phyloP scores from a whole-genome alignment of 768 basidiomycete genomes.

The Lactarius sp. region DNA sequence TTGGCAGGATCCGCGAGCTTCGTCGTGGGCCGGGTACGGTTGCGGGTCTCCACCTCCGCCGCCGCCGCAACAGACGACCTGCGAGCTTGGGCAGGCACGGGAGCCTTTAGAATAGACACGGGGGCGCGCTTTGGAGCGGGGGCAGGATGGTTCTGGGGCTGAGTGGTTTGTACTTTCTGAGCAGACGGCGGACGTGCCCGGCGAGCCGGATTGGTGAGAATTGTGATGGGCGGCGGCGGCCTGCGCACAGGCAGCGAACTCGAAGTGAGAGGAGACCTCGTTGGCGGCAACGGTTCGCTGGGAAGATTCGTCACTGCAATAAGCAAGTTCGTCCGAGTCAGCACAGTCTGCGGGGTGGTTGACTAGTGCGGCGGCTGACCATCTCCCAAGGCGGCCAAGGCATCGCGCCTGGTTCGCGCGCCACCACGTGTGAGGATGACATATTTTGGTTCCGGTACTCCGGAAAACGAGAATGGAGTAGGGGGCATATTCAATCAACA shows the following conservation, averaged over 20 bases:
- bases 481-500: background rate
- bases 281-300: background rate
- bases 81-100: background rate
- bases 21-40: background rate
- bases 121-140: background rate
- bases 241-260: background rate
- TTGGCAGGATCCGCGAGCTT: background rate
- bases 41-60: background rate
- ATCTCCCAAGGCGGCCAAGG: background rate
- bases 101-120: background rate
- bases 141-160: background rate
- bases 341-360: background rate
- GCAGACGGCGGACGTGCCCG: background rate
- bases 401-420: background rate
- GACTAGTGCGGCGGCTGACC: slow-evolving; percentile 4
- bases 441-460: background rate
- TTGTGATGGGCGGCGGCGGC: slow-evolving; percentile 1
- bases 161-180: background rate
- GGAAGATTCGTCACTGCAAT: background rate
- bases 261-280: background rate
- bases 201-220: slow-evolving; percentile 3
- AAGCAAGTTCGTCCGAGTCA: background rate
- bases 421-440: background rate
- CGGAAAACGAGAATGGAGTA: background rate
- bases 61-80: background rate